Conservation (phyloP, 129 eudicot species). For the Artemisia annua region DNA sequence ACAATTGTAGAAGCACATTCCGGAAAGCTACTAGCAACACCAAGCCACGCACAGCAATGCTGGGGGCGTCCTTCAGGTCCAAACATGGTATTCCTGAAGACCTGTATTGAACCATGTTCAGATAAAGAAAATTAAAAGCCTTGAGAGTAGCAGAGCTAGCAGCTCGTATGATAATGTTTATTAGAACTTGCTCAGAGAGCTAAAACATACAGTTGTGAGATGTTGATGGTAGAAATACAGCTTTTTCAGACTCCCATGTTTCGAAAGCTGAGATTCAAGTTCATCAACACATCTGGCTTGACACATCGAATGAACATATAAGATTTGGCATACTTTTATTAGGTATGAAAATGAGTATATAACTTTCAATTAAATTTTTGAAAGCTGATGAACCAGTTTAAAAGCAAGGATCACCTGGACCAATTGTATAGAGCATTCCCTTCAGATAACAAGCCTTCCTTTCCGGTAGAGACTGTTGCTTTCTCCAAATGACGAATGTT, state of each 20-base stretch:
- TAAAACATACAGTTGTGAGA: conserved; percentile 83
- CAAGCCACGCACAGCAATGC: conserved; percentile 99
- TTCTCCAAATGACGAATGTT: conserved; percentile 98
- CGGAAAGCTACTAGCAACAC: conserved; percentile 98
- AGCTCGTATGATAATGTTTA: background rate
- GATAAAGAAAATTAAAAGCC: conserved; percentile 8
- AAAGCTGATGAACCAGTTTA: conserved; percentile 20
- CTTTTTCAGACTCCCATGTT: conserved; percentile 88
- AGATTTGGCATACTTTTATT: conserved; percentile 13
- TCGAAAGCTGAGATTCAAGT: conserved; percentile 88
- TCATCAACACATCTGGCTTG: conserved; percentile 96
- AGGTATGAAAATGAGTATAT: background rate
- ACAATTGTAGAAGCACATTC: conserved; percentile 95
- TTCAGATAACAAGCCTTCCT: conserved; percentile 96
- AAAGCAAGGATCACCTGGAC: conserved; percentile 71
- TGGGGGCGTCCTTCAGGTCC: conserved; percentile 99
- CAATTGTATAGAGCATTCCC: conserved; percentile 97
- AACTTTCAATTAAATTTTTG: background rate
- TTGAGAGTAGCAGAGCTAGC: background rate
- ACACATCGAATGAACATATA: conserved; percentile 28
- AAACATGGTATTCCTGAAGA: conserved; percentile 98
- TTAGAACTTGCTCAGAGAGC: background rate
- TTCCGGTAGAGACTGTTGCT: conserved; percentile 98
- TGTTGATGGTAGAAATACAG: conserved; percentile 99
- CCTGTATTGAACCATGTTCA: conserved; percentile 48